Conservation (phyloP, 1,139 yeast genomes). For the Hyphopichia buzzinii region DNA sequence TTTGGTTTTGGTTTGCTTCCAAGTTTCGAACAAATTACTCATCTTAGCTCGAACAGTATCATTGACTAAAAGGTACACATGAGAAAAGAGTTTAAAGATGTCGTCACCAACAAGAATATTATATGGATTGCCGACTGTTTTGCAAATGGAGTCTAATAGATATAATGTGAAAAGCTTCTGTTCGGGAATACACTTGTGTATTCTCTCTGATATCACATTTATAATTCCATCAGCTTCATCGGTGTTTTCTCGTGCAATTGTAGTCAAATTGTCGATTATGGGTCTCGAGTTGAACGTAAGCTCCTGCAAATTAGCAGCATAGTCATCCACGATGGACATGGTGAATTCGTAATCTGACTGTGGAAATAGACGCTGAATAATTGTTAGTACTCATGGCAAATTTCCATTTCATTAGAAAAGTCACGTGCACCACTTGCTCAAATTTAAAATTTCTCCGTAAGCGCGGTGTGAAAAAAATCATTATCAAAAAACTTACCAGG, state of each 20-base stretch:
- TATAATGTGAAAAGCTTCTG: constrained; percentile 84
- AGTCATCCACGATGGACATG: constrained; percentile 47
- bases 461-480: constrained; percentile 9
- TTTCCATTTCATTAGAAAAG: constrained; percentile 3
- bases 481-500: not conserved
- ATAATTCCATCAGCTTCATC: constrained; percentile 75
- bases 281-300: constrained; percentile 89
- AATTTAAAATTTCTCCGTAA: constrained; percentile 5
- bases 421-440: no score
- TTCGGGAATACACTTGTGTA: constrained; percentile 58
- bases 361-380: no score
- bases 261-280: constrained; percentile 81
- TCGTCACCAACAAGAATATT: constrained; percentile 69
- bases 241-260: constrained; percentile 80
- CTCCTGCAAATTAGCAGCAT: constrained; percentile 64
- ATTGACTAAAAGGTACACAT: constrained; percentile 73
- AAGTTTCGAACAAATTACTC: constrained; percentile 76
- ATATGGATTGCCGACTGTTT: constrained; percentile 87
- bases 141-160: constrained; percentile 88
- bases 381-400: no score
- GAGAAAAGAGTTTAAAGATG: constrained; percentile 66
- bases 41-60: constrained; percentile 73
- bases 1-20: constrained; percentile 62
- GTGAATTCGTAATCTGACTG: constrained; percentile 7
- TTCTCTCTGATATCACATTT: constrained; percentile 65